Conservation (phyloP, 2,329 filamentous ascomycete genomes). For the Cadophora sp. region DNA sequence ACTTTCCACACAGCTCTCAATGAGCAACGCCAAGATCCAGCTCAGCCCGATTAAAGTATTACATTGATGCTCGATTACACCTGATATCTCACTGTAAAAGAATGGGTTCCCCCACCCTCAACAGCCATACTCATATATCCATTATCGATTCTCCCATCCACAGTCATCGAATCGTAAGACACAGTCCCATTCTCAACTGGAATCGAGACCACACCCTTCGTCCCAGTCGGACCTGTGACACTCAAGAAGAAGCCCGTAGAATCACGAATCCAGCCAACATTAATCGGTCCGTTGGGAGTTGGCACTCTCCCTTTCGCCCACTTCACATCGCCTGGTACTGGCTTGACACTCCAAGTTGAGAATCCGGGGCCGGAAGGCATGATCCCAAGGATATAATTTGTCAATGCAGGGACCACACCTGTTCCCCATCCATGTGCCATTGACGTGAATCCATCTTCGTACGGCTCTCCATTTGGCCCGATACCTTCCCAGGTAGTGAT, state of each 20-base stretch:
- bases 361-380: conserved; percentile 53
- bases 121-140: conserved; percentile 33
- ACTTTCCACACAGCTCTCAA: too few relatives aligned
- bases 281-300: conserved; percentile 49
- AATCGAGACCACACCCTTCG: conserved; percentile 35
- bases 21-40: too few relatives aligned
- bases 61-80: background rate
- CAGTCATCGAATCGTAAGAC: conserved; percentile 27
- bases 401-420: conserved; percentile 55
- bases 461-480: conserved; percentile 50
- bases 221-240: conserved; percentile 43
- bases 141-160: conserved; percentile 16
- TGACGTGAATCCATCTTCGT: conserved; percentile 55
- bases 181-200: conserved; percentile 32
- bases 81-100: conserved; percentile 23
- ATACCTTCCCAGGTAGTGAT: conserved; percentile 60
- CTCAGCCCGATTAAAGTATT: too few relatives aligned
- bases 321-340: conserved; percentile 45
- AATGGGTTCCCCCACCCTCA: conserved; percentile 21
- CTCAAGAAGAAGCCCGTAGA: conserved; percentile 40
- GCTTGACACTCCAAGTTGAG: conserved; percentile 49
- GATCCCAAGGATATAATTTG: conserved; percentile 55
- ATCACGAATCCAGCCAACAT: conserved; percentile 47
- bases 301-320: conserved; percentile 54
- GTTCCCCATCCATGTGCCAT: conserved; percentile 60